Evolutionary conservation across 805 yeast species (phyloP), one percentile per base, ranked within the genome.

Genomic region (Candida xyloterini): DNA sequence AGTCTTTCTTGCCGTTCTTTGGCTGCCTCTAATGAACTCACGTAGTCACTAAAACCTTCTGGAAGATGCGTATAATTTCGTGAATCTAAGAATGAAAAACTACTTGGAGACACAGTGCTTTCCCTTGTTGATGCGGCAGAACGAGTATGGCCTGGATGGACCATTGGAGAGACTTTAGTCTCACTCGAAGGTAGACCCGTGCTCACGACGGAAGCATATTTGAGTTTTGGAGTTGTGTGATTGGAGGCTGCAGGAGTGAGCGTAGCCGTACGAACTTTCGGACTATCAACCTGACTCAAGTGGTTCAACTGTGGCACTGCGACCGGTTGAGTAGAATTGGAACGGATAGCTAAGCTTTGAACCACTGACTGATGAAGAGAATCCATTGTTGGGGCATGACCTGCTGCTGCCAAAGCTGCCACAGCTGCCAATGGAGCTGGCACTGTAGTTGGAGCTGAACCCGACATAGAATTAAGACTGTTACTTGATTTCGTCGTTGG

Each of bases 1-100:
- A 86, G 83, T 37, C 73, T 68, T 57, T 62, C 57, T 44, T 78
- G 71, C 30, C 66, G 50, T n/a, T 58, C 53, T 42, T 62, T 66
- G 10, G 67, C 60, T 9, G 43, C 37, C 30, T 65, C 66, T 39
- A 63, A 37, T 3, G 59, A 47, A 22, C 51, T 41, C 15, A 56
- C 41, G 30, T 61, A 58, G 2, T 42, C 41, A 2, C 53, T 48
- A 26, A 52, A 48, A 8, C 59, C 61, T 1, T 32, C 47, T 2
- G 64, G 63, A 15, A 61, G 42, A 27, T 59, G 56, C 1, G 50
- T 34, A 31, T 45, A 57, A 34, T 47, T 48, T 2, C 55, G 38
- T 1, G 49, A 21, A 39, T 54, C 55, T 30, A 51, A 18, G 27
- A 56, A 56, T 22, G 55, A 43, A 13, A 52, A 38, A 11, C 33